Percentiles rank a stretch among this genome's conserved stretches.
phyloP scores from a whole-genome alignment of 1,284 basidiomycete species.

The Malassezia caprae region DNA sequence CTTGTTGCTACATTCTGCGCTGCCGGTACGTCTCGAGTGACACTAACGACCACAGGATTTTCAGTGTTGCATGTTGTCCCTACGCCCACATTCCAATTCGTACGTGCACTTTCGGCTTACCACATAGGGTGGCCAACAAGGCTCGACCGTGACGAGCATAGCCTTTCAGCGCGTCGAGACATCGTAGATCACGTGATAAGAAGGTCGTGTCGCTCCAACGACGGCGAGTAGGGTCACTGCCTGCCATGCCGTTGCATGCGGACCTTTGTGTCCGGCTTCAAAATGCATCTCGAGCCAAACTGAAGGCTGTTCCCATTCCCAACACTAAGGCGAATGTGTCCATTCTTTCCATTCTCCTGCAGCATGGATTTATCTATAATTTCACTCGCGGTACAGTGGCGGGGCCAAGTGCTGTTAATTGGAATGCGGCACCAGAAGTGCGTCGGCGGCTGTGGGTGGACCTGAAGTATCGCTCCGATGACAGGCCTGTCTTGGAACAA shows the following conservation, averaged over 20 bases:
- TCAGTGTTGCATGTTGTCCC: slow-evolving; percentile 30
- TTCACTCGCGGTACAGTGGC: slow-evolving; percentile 67
- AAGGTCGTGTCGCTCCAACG: not conserved
- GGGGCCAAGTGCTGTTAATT: slow-evolving; percentile 58
- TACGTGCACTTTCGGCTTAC: slow-evolving; percentile 7
- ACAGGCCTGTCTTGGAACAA: slow-evolving; percentile 63
- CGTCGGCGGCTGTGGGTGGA: slow-evolving; percentile 63
- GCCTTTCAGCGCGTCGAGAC: slow-evolving; percentile 19
- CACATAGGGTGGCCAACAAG: slow-evolving; percentile 25
- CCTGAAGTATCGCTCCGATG: slow-evolving; percentile 70
- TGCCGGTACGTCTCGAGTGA: slow-evolving; percentile 1
- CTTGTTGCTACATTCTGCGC: slow-evolving; percentile 56
- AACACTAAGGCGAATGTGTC: slow-evolving; percentile 73
- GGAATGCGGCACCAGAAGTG: slow-evolving; percentile 51
- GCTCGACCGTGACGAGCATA: slow-evolving; percentile 30
- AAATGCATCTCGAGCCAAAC: slow-evolving; percentile 75
- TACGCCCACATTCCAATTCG: slow-evolving; percentile 34
- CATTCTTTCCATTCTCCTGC: slow-evolving; percentile 72
- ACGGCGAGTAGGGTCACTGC: not conserved
- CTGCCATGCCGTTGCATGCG: slow-evolving; percentile 53
- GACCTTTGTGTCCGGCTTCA: slow-evolving; percentile 71
- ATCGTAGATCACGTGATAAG: slow-evolving; percentile 17
- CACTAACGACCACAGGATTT: slow-evolving; percentile 18
- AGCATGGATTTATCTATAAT: slow-evolving; percentile 70
- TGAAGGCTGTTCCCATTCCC: slow-evolving; percentile 61